phyloP scores from a whole-genome alignment of 2,329 filamentous ascomycete species.

The Diaporthe batatas region DNA sequence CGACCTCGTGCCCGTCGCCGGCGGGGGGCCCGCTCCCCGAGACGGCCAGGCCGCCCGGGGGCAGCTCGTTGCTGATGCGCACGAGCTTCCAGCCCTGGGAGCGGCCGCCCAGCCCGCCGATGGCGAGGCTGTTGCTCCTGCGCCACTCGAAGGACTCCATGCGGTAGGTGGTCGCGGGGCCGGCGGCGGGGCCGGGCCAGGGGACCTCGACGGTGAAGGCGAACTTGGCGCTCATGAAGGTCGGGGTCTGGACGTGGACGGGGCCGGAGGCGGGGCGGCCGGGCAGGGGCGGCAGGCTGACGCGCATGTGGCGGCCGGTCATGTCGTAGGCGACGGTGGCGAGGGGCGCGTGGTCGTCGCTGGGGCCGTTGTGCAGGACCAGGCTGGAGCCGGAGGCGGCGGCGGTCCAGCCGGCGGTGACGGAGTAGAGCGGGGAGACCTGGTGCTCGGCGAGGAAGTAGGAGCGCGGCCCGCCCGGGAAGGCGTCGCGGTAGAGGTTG shows the following conservation, averaged over 20 bases:
- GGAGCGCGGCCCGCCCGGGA: conserved; percentile 34
- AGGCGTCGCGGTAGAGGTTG: conserved; percentile 49
- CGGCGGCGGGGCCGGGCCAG: conserved; percentile 39
- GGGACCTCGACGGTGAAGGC: conserved; percentile 54
- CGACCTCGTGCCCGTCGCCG: conserved; percentile 57
- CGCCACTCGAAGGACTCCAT: conserved; percentile 60
- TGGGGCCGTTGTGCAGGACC: conserved; percentile 53
- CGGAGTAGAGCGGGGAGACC: conserved; percentile 51
- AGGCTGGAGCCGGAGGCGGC: conserved; percentile 49
- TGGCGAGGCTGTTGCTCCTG: conserved; percentile 52
- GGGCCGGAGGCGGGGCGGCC: conserved; percentile 17
- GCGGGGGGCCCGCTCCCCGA: conserved; percentile 45
- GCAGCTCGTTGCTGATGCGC: conserved; percentile 48
- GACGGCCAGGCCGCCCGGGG: conserved; percentile 39
- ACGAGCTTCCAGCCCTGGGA: conserved; percentile 58
- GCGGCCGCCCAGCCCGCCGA: conserved; percentile 51
- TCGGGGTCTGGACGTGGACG: conserved; percentile 38
- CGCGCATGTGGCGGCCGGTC: conserved; percentile 42
- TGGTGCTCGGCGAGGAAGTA: conserved; percentile 51
- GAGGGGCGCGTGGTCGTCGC: conserved; percentile 48
- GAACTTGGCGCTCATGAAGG: conserved; percentile 7
- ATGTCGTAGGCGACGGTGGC: conserved; percentile 46
- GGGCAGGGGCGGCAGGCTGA: conserved; percentile 50
- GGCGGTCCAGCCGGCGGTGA: conserved; percentile 46
- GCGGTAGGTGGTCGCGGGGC: conserved; percentile 37